Percentiles rank a stretch among this genome's conserved stretches.
Evolutionary conservation across 1,284 basidiomycete species (phyloP).

Genomic region (Butyriboletus appendiculatus): DNA sequence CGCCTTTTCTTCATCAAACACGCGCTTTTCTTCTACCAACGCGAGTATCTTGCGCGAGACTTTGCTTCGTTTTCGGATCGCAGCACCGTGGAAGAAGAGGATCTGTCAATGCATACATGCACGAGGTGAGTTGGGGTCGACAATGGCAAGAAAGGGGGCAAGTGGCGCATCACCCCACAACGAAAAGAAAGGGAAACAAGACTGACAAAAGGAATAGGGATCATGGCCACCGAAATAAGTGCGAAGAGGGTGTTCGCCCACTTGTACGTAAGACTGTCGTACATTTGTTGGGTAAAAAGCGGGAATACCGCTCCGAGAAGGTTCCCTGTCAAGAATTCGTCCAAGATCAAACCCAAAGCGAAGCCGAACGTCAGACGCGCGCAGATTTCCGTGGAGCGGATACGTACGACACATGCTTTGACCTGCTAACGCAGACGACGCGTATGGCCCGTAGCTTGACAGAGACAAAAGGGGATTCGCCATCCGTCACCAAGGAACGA

Average conservation of each 20-base stretch:
- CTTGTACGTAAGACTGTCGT: constrained; percentile 55
- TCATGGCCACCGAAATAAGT: constrained; percentile 57
- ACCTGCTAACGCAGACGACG: constrained; percentile 76
- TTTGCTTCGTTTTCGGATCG: constrained; percentile 60
- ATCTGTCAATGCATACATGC: constrained; percentile 37
- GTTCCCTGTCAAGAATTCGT: constrained; percentile 46
- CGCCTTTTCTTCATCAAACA: constrained; percentile 1
- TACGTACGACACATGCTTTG: constrained; percentile 68
- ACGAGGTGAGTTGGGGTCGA: not conserved
- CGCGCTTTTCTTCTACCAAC: constrained; percentile 6
- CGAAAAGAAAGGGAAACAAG: not conserved
- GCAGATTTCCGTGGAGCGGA: not conserved
- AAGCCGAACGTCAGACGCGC: constrained; percentile 18
- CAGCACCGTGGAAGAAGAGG: constrained; percentile 62
- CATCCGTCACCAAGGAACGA: not conserved
- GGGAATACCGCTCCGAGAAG: constrained; percentile 61
- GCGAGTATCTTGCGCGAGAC: constrained; percentile 52
- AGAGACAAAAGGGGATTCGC: not conserved
- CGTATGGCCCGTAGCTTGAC: constrained; percentile 67
- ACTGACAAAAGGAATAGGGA: constrained; percentile 68
- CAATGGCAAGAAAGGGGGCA: not conserved
- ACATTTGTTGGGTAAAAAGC: constrained; percentile 67
- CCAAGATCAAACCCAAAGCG: constrained; percentile 5
- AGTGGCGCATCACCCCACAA: not conserved
- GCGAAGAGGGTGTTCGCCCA: constrained; percentile 76